phyloP scores from a whole-genome alignment of 2,329 filamentous ascomycete genomes.

The Stemphylium beticola region DNA sequence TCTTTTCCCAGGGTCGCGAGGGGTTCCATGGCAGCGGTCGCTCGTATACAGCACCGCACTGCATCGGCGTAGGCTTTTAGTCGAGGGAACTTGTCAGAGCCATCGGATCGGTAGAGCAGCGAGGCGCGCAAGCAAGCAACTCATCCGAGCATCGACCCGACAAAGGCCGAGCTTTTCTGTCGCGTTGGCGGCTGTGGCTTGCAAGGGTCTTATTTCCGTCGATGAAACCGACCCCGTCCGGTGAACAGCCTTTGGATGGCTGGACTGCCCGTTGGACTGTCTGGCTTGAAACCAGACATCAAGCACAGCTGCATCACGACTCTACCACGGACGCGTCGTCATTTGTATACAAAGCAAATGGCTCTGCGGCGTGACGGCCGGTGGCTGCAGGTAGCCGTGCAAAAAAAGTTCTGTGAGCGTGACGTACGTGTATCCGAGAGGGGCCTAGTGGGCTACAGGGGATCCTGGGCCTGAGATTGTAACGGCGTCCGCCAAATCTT shows the following conservation, averaged over 20 bases:
- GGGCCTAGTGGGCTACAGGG: conserved; percentile 12
- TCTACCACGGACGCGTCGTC: neutral
- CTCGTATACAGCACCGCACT: conserved; percentile 2
- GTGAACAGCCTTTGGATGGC: conserved; percentile 2
- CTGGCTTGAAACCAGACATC: too few relatives aligned
- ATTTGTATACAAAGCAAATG: neutral
- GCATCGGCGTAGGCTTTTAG: conserved; percentile 4
- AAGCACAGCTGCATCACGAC: too few relatives aligned
- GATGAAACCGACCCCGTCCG: conserved; percentile 23
- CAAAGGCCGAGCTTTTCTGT: conserved; percentile 23
- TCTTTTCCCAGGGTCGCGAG: neutral
- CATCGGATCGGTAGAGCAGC: conserved; percentile 16
- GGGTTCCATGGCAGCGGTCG: conserved; percentile 12
- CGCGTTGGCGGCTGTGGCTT: conserved; percentile 30
- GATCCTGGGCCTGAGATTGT: conserved; percentile 11
- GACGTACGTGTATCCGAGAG: conserved; percentile 16
- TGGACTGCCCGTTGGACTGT: neutral
- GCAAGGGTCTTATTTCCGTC: conserved; percentile 30
- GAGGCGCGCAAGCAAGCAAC: conserved; percentile 20
- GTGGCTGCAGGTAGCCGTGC: neutral
- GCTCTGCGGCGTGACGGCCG: neutral
- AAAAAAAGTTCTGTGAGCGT: conserved; percentile 25
- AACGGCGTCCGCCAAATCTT: conserved; percentile 22
- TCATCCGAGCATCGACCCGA: conserved; percentile 29
- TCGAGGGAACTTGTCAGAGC: conserved; percentile 17